Conservation (phyloP, 2,329 filamentous ascomycete species). For the Colletotrichum brevisporum region DNA sequence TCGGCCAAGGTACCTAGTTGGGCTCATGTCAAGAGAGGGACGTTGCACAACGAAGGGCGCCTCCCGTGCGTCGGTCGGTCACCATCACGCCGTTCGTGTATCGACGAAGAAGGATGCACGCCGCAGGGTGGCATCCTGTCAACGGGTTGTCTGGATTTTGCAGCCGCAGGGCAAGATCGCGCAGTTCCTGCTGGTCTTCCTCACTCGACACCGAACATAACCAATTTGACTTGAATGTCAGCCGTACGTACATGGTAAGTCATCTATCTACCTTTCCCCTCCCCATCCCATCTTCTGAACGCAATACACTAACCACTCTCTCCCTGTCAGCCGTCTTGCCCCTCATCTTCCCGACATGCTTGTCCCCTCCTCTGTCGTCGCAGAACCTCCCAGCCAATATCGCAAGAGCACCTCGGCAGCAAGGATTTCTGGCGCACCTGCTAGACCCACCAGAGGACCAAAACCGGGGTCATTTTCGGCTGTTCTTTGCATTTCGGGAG, state of each 20-base stretch:
- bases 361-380: constrained; percentile 13
- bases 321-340: not conserved
- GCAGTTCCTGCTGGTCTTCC: not conserved
- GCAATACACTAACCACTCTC: not conserved
- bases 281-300: not conserved
- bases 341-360: constrained; percentile 13
- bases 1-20: not conserved
- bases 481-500: constrained; percentile 31
- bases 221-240: constrained; percentile 9
- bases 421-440: constrained; percentile 21
- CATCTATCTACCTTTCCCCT: not conserved
- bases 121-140: not conserved
- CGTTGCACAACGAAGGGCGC: not conserved
- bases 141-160: constrained; percentile 11
- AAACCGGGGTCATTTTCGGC: constrained; percentile 33
- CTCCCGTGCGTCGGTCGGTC: not conserved
- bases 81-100: not conserved
- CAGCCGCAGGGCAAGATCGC: constrained; percentile 26
- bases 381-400: constrained; percentile 27
- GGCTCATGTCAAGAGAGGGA: not conserved
- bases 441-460: constrained; percentile 19
- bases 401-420: constrained; percentile 23
- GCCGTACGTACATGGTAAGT: constrained; percentile 6
- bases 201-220: not conserved
- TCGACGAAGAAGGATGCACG: no score